Conservation (phyloP, 2,329 filamentous ascomycete species). For the Kalaharituber pfeilii region DNA sequence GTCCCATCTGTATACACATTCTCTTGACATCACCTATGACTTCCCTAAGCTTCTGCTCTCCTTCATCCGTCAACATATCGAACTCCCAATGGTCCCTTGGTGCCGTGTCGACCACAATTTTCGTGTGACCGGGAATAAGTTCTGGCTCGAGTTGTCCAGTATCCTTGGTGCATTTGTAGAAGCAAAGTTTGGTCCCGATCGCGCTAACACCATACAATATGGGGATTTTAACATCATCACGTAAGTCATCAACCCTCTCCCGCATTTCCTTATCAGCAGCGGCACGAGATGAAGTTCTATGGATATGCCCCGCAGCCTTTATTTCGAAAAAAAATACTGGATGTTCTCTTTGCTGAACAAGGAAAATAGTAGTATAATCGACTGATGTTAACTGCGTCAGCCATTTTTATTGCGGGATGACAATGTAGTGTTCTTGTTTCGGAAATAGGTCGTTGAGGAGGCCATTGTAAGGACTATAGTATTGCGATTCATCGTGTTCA, state of each 20-base stretch:
- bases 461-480: not conserved
- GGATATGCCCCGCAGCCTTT: conserved; percentile 1
- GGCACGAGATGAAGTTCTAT: not conserved
- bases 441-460: not conserved
- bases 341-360: not conserved
- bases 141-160: not conserved
- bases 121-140: not conserved
- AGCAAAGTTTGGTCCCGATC: not conserved
- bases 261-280: not conserved
- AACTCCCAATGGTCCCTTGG: not conserved
- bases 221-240: not conserved
- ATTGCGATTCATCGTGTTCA: not conserved
- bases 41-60: not conserved
- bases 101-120: conserved; percentile 1
- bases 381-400: not conserved
- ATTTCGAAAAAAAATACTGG: conserved; percentile 1
- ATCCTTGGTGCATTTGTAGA: conserved; percentile 1
- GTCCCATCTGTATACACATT: conserved; percentile 1
- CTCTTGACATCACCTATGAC: not conserved
- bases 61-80: not conserved
- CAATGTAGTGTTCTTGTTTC: not conserved
- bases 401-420: not conserved
- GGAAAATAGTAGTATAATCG: not conserved
- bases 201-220: conserved; percentile 2
- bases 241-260: not conserved